A percentile compares a stretch with the other conserved stretches of the same genome.
phyloP scores from a whole-genome alignment of 352 stramenopile genomes.

The Phytophthora pisi region DNA sequence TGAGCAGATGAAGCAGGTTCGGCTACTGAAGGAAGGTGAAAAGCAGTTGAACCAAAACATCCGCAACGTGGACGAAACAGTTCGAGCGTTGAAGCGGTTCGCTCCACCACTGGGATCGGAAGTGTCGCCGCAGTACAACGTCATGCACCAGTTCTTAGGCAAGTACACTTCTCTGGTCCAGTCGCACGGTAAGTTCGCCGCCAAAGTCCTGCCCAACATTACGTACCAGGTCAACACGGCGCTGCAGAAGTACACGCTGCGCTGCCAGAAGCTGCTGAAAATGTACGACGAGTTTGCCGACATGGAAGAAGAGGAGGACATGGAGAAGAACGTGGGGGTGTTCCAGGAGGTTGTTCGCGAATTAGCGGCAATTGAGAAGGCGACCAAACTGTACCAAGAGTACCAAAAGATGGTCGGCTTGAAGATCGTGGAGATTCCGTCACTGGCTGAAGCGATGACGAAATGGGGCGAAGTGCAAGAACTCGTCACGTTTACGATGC shows the following conservation, averaged over 20 bases:
- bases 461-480: conserved; percentile 68
- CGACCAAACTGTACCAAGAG: conserved; percentile 64
- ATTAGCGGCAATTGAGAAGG: conserved; percentile 53
- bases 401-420: conserved; percentile 76
- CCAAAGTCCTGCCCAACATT: conserved; percentile 71
- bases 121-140: conserved; percentile 43
- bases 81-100: conserved; percentile 53
- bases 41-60: conserved; percentile 72
- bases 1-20: conserved; percentile 68
- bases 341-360: conserved; percentile 64
- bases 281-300: conserved; percentile 57
- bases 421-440: conserved; percentile 61
- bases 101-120: conserved; percentile 41
- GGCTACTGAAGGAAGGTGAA: conserved; percentile 55
- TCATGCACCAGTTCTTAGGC: conserved; percentile 50
- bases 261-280: conserved; percentile 56
- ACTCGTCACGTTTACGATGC: conserved; percentile 49
- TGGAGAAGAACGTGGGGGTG: conserved; percentile 52
- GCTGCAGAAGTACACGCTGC: conserved; percentile 56
- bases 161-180: conserved; percentile 59
- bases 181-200: conserved; percentile 64
- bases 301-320: conserved; percentile 61
- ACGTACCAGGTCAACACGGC: conserved; percentile 68
- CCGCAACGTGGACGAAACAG: conserved; percentile 69
- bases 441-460: conserved; percentile 44